Conservation (phyloP, 2,329 filamentous ascomycete species). For the Colletotrichum scovillei region DNA sequence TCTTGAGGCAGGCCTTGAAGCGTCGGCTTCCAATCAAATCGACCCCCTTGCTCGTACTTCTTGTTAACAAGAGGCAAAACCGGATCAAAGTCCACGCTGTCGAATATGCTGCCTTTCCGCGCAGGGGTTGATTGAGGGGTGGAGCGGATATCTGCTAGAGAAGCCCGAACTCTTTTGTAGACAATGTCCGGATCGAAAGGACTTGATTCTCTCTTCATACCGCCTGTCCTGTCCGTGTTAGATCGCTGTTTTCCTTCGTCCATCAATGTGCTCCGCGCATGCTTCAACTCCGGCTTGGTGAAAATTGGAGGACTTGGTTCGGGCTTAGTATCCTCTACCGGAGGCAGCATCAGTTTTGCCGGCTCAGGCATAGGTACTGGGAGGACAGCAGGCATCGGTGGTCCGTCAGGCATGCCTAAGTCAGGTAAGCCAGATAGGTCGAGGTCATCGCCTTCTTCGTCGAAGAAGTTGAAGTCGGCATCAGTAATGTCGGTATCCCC, state of each 20-base stretch:
- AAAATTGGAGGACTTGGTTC: constrained; percentile 51
- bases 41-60: constrained; percentile 68
- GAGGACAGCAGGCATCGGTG: constrained; percentile 4
- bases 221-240: constrained; percentile 31
- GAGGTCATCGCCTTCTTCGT: constrained; percentile 65
- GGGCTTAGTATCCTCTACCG: constrained; percentile 27
- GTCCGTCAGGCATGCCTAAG: constrained; percentile 37
- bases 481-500: constrained; percentile 82
- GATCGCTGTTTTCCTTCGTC: constrained; percentile 51
- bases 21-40: constrained; percentile 59
- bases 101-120: constrained; percentile 61
- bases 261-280: constrained; percentile 65
- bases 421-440: constrained; percentile 47
- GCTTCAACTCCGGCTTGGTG: constrained; percentile 69
- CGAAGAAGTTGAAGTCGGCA: constrained; percentile 87
- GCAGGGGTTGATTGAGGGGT: constrained; percentile 38
- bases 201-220: constrained; percentile 63
- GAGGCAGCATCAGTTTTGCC: constrained; percentile 33
- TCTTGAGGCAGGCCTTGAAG: constrained; percentile 42
- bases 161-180: constrained; percentile 67
- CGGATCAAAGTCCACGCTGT: constrained; percentile 65
- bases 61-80: constrained; percentile 65
- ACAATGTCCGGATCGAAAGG: constrained; percentile 69
- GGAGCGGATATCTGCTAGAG: constrained; percentile 46
- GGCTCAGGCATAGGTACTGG: constrained; percentile 31